Evolutionary conservation across 495 filamentous ascomycete species (phyloP).

Genomic region (Aspergillus coremiiformis): DNA sequence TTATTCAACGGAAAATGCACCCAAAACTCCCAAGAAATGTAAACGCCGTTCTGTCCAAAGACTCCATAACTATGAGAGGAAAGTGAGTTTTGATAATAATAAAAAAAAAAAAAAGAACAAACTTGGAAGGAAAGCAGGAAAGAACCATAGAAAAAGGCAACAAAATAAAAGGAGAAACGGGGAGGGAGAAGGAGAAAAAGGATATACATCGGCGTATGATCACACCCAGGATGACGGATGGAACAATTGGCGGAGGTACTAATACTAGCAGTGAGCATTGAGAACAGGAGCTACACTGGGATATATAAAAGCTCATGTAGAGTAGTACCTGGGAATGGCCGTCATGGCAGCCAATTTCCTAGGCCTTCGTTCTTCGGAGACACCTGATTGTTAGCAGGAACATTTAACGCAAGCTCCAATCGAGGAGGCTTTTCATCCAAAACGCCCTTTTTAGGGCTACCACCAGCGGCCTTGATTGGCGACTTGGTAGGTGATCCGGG

Average conservation of each 20-base stretch:
- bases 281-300: background rate
- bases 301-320: background rate
- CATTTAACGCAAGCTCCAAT: slow-evolving; percentile 33
- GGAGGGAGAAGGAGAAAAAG: slow-evolving; percentile 11
- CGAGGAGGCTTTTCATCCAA: slow-evolving; percentile 37
- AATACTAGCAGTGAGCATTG: no score
- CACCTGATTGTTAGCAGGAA: slow-evolving; percentile 19
- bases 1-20: slow-evolving; percentile 25
- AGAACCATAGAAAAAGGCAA: background rate
- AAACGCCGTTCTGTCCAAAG: slow-evolving; percentile 25
- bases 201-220: slow-evolving; percentile 4
- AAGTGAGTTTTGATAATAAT: no score
- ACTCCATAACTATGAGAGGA: slow-evolving; percentile 16
- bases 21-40: slow-evolving; percentile 30
- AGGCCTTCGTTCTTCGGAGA: slow-evolving; percentile 20
- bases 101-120: slow-evolving; percentile 5
- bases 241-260: background rate
- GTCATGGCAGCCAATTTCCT: slow-evolving; percentile 37
- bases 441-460: slow-evolving; percentile 33
- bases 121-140: background rate
- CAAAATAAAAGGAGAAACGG: slow-evolving; percentile 6
- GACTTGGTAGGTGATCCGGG: slow-evolving; percentile 37
- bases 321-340: background rate
- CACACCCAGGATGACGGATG: background rate
- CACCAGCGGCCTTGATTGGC: slow-evolving; percentile 29